Evolutionary conservation across 148 eudicot genomes (phyloP), one percentile per base, ranked within the genome.

Genomic region (Rheum nobile): DNA sequence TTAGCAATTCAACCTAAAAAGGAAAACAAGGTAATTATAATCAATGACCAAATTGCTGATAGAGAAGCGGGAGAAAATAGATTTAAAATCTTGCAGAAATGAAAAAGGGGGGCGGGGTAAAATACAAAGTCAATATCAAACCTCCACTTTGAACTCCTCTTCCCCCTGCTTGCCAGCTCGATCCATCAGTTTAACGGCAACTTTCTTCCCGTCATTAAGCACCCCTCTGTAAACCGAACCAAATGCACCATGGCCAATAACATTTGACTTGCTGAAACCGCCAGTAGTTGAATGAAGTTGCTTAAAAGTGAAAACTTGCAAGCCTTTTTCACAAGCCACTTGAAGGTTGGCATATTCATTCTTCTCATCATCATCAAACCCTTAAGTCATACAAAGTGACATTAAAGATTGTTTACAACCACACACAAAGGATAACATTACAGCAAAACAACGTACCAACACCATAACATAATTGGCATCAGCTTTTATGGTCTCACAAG

Each of bases 91-190:
- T 24, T 24, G 59, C 10, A n/a, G n/a, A n/a, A n/a, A n/a, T n/a
- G 8, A 55, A 22, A 9, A 12, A 13, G 17, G 37, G 29, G 32
- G 16, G 4, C n/a, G n/a, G n/a, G n/a, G n/a, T n/a, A n/a, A 32
- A 69, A 69, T 13, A 11, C 72, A 37, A 38, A 69, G 29, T 42
- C 28, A 43, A 78, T 48, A 74, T 32, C 80, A 69, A 81, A 91
- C 98, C 98, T 94, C 98, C 54, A 89, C 90, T 79, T 85, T 83
- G 52, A 94, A 94, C 80, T 94, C 98, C 77, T 91, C 98, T 72
- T 87, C 97, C 74, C 98, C 98, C 67, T 94, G 98, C 86, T 88
- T 88, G 76, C 98, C 98, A 76, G 84, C 90, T 72, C 42, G 87
- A 81, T 94, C 96, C 98, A 94, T 91, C 84, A 91, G 44, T 77